Evolutionary conservation across 768 basidiomycete species (phyloP).

Genomic region (Suillus plorans): DNA sequence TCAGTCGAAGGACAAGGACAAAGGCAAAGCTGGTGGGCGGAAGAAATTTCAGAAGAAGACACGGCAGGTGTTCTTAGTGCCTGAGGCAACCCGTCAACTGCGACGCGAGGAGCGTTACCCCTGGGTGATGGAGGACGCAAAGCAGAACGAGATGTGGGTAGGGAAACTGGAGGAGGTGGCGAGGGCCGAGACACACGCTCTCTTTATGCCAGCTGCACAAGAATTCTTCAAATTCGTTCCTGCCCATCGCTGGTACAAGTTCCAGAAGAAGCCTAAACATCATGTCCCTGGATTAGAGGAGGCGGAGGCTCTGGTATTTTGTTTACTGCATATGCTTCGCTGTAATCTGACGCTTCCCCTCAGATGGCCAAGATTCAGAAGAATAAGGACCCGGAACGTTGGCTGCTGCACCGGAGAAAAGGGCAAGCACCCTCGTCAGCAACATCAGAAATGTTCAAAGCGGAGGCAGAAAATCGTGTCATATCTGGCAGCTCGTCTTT

Average conservation of each 20-base stretch:
- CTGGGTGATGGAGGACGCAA: slow-evolving; percentile 87
- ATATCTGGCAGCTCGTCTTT: slow-evolving; percentile 43
- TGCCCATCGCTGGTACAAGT: slow-evolving; percentile 89
- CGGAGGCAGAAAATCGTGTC: slow-evolving; percentile 52
- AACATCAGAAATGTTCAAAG: slow-evolving; percentile 69
- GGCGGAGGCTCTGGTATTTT: slow-evolving; percentile 65
- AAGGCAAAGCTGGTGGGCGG: slow-evolving; percentile 47
- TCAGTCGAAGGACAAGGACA: slow-evolving; percentile 35
- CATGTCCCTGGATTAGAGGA: slow-evolving; percentile 65
- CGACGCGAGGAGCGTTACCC: slow-evolving; percentile 86
- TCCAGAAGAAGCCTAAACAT: slow-evolving; percentile 81
- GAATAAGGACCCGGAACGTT: slow-evolving; percentile 74
- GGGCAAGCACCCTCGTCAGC: slow-evolving; percentile 60
- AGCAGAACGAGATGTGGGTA: slow-evolving; percentile 71
- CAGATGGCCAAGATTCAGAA: slow-evolving; percentile 51
- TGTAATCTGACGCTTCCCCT: slow-evolving; percentile 1
- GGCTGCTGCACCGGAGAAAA: slow-evolving; percentile 61
- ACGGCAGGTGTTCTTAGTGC: slow-evolving; percentile 77
- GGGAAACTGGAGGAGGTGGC: slow-evolving; percentile 78
- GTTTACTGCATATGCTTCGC: not conserved
- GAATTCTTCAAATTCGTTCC: slow-evolving; percentile 88
- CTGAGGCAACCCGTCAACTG: slow-evolving; percentile 75
- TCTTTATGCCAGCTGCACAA: slow-evolving; percentile 82
- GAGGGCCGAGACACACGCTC: slow-evolving; percentile 70
- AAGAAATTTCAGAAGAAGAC: slow-evolving; percentile 83